These are phyloP conservation scores for Zoysia pacifica DNA, from an alignment of 176 grass and related monocot species.

Conservation along the genomic window DNA sequence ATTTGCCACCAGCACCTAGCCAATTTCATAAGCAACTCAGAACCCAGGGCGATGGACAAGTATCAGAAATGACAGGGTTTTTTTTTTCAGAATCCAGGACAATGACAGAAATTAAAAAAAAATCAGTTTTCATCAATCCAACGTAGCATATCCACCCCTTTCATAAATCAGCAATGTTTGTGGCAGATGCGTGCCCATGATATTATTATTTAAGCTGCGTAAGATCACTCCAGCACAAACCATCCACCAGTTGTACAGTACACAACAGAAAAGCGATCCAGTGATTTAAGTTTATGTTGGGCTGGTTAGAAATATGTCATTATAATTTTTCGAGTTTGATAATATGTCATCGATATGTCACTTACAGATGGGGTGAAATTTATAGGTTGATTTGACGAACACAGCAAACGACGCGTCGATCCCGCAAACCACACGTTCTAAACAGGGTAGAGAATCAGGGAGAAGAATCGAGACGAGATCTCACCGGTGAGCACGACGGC, in stretches of 20 bases:
- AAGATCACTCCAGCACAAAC: neutral
- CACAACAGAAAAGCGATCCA: neutral
- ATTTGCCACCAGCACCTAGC: constrained; percentile 62
- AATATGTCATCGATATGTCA: too few species aligned
- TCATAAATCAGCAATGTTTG: neutral
- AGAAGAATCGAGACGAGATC: neutral
- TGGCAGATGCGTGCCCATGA: neutral
- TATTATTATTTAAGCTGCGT: neutral
- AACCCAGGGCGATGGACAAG: neutral
- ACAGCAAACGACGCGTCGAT: constrained; percentile 6
- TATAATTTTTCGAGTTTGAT: too few species aligned
- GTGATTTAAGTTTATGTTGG: too few species aligned
- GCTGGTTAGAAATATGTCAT: too few species aligned
- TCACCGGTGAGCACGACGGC: constrained; percentile 90
- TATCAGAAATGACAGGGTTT: neutral
- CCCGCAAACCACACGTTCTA: neutral
- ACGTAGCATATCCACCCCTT: neutral
- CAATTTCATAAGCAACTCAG: constrained; percentile 16
- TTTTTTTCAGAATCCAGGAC: neutral
- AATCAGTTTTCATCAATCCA: too few species aligned
- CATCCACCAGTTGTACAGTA: neutral
- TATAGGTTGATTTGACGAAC: neutral
- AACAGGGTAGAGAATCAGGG: neutral
- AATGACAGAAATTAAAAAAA: too few species aligned
- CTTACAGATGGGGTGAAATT: too few species aligned